phyloP scores from a whole-genome alignment of 805 yeast species.

The Suhomyces sp. region DNA sequence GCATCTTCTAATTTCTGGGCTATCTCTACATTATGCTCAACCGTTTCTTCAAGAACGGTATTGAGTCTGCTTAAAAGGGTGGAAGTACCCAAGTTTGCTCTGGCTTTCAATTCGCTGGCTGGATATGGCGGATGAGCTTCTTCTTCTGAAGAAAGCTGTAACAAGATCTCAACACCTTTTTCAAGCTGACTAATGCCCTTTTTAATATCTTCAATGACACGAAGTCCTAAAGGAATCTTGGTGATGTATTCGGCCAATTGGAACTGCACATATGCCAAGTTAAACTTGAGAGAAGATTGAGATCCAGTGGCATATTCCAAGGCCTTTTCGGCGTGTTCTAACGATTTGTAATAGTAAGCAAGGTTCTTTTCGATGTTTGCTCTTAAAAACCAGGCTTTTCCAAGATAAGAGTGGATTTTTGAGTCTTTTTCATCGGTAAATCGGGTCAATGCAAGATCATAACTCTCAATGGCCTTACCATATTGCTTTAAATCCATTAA shows the following conservation, averaged over 20 bases:
- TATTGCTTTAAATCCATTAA: slow-evolving; percentile 77
- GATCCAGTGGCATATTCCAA: slow-evolving; percentile 29
- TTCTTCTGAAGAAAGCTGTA: slow-evolving; percentile 51
- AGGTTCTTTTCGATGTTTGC: slow-evolving; percentile 66
- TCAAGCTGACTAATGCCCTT: slow-evolving; percentile 54
- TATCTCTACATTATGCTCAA: slow-evolving; percentile 56
- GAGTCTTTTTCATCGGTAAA: slow-evolving; percentile 63
- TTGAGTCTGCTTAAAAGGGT: slow-evolving; percentile 72
- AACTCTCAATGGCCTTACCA: slow-evolving; percentile 82
- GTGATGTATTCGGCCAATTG: slow-evolving; percentile 82
- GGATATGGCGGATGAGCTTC: slow-evolving; percentile 71
- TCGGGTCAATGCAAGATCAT: slow-evolving; percentile 72
- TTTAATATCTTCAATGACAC: slow-evolving; percentile 62
- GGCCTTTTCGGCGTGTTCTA: slow-evolving; percentile 62
- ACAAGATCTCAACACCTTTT: slow-evolving; percentile 58
- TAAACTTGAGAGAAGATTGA: slow-evolving; percentile 54
- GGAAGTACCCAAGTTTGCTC: slow-evolving; percentile 81
- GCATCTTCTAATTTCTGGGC: slow-evolving; percentile 71
- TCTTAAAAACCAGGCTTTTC: slow-evolving; percentile 84
- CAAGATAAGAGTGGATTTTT: slow-evolving; percentile 66
- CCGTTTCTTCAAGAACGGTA: slow-evolving; percentile 68
- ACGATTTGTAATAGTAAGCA: slow-evolving; percentile 56
- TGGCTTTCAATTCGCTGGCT: slow-evolving; percentile 71
- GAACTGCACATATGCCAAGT: slow-evolving; percentile 78
- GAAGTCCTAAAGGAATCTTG: slow-evolving; percentile 53